Base-by-base conservation (phyloP, 2,329 filamentous ascomycete genomes). In the Massarina eburnea region DNA sequence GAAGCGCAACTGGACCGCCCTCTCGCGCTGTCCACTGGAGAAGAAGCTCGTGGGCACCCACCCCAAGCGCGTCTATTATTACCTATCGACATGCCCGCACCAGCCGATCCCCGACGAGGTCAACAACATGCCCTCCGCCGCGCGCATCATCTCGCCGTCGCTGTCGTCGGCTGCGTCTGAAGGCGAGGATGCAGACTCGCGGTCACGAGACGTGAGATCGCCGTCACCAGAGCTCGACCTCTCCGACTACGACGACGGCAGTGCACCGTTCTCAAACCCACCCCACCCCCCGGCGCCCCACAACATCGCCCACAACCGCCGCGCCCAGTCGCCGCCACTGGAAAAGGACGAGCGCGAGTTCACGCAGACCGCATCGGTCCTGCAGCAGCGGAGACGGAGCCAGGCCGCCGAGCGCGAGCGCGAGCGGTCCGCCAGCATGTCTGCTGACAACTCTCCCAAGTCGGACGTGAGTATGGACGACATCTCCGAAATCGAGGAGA, bases 311-410 rank as follows among this genome's bases (percentile, higher is more conserved):
- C 81, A 85, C 58, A 83, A 81, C 51, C 79, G 84, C 49, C 84
- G 88, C 48, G 87, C 86, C n/a, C 84, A 87, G 19, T 94, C 89
- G 53, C 91, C 92, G 41, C 90, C 91, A 14, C 78, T 97, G 29
- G 92, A 97, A 73, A 90, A 88, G 61, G 92, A 97, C 59, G 92
- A 97, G 76, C 89, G 88, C 64, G 94, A 97, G 71, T 99, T 99
- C 66, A 96, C 92, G 6, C 89, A 95, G 72, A 97, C 91, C 1
- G 94, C 94, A 14, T 89, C 90, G 57, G 89, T 86, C 39, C 81
- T 97, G 59, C 89, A 82, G 48, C 77, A 80, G 72, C 79, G 77
- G 54, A 75, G 70, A 51, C 72, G 60, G 66, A 77, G 70, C 49
- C 66, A 63, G 54, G 67, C 60, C 57, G 72, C 57, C 45, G 73